Base-by-base conservation (phyloP, 2,329 filamentous ascomycete genomes). In the Ophiostoma ips region DNA sequence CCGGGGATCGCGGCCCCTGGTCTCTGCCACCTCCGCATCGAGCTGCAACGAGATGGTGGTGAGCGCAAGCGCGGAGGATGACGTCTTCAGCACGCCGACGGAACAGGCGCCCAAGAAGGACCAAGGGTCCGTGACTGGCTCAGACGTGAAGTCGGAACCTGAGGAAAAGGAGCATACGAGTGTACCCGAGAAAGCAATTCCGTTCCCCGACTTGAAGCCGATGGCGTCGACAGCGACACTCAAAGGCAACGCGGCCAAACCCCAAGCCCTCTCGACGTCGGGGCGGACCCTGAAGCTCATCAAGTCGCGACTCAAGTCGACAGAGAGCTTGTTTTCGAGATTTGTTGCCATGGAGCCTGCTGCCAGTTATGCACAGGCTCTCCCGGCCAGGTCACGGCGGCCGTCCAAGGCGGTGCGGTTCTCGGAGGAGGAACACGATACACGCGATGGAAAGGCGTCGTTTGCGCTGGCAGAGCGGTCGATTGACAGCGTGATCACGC, bases 321-420 rank as follows among this genome's bases (percentile, higher is more conserved):
- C 53, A 1, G 56, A 57, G 13, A 28, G 36, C 9, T 43, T 57
- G 6, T 55, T 57, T 44, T 24, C 49, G 2, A 56, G 51, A n/a
- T 55, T 52, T 40, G 53, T 46, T 13, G 35, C 44, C 2, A 49
- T 53, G 3, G 53, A 56, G 3, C 34, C 51, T n/a, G 30, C 30
- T 5, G 13, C 5, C 12, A 19, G 7, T 8, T 33, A 34, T 3
- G 16, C 24, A 5, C 35, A 41, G 1, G 7, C 13, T 5, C 9
- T 45, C 3, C 46, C 49, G 3, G 13, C 3, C n/a, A 15, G 19
- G n/a, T 10, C 49, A 28, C 52, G 53, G 2, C 52, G 55, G 0
- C 55, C 53, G 9, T 51, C 55, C 8, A 57, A 56, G 35, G 47
- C 52, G 8, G 54, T 57, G 12, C 53, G 49, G 2, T 57, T 57